These are phyloP conservation scores for Cenchrus americanus DNA, from an alignment of 176 grass and related monocot genomes.

Conservation along the genomic window DNA sequence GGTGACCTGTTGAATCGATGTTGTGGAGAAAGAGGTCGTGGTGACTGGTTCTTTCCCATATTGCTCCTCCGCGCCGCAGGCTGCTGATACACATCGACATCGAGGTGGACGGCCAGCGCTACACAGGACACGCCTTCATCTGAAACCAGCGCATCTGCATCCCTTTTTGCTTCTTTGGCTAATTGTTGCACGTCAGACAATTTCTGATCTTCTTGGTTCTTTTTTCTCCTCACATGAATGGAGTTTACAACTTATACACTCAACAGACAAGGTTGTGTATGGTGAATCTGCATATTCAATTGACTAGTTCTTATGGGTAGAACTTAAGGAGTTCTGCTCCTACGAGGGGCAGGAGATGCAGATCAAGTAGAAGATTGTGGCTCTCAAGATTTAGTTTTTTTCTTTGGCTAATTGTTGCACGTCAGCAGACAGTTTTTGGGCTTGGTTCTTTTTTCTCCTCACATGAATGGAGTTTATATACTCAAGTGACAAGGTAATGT, in stretches of 20 bases:
- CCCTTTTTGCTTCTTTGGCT: neutral
- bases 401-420: constrained; percentile 4
- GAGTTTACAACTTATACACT: neutral
- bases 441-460: neutral
- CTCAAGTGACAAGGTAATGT: constrained; percentile 15
- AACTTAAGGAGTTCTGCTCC: constrained; percentile 85
- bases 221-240: constrained; percentile 17
- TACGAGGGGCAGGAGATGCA: constrained; percentile 97
- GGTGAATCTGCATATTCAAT: no score
- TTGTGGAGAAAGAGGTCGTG: no score
- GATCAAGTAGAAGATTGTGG: constrained; percentile 87
- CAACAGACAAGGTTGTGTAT: constrained; percentile 12
- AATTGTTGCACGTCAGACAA: neutral
- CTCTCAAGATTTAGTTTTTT: constrained; percentile 75
- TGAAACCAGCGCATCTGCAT: constrained; percentile 71
- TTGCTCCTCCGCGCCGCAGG: constrained; percentile 44
- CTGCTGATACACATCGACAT: constrained; percentile 86
- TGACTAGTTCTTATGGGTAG: no score
- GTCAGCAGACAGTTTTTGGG: neutral
- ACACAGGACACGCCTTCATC: constrained; percentile 88
- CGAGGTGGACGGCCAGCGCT: constrained; percentile 78
- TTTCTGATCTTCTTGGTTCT: neutral
- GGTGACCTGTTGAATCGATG: neutral
- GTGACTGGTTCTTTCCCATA: constrained; percentile 16
- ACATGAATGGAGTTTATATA: neutral